A percentile compares a stretch with the other conserved stretches of the same genome.
These are phyloP conservation scores for Amoebophrya sp. DNA, from an alignment of 169 alveolate species.

Conservation along the genomic window DNA sequence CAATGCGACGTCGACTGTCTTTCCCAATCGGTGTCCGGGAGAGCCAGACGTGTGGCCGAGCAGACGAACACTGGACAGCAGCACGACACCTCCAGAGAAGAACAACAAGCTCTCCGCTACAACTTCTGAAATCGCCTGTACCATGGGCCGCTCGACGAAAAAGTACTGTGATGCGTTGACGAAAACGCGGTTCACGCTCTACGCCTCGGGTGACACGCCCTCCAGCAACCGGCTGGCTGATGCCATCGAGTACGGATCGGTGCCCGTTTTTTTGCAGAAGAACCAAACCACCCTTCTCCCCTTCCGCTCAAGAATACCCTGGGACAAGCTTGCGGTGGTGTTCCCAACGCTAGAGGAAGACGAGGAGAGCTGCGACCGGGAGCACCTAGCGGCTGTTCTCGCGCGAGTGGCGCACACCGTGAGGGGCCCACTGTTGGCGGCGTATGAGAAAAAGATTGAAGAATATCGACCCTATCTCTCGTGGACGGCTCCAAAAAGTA, in stretches of 20 bases:
- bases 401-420: neutral
- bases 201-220: neutral
- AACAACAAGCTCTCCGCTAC: too few species aligned
- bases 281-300: neutral
- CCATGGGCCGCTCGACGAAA: too few species aligned
- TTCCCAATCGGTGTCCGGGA: neutral
- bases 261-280: neutral
- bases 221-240: neutral
- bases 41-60: neutral
- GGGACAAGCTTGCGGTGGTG: neutral
- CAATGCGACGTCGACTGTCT: too few species aligned
- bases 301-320: neutral
- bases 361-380: constrained; percentile 6
- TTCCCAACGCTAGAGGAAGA: neutral
- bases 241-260: constrained; percentile 18
- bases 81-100: too few species aligned
- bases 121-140: too few species aligned
- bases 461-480: neutral
- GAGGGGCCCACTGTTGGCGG: too few species aligned
- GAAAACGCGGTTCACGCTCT: neutral
- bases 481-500: neutral
- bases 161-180: neutral
- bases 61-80: neutral
- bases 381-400: neutral
- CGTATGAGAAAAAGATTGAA: too few species aligned